These are phyloP conservation scores for Tetracentron sinense DNA, from an alignment of 164 flowering plant genomes.

Conservation along the genomic window DNA sequence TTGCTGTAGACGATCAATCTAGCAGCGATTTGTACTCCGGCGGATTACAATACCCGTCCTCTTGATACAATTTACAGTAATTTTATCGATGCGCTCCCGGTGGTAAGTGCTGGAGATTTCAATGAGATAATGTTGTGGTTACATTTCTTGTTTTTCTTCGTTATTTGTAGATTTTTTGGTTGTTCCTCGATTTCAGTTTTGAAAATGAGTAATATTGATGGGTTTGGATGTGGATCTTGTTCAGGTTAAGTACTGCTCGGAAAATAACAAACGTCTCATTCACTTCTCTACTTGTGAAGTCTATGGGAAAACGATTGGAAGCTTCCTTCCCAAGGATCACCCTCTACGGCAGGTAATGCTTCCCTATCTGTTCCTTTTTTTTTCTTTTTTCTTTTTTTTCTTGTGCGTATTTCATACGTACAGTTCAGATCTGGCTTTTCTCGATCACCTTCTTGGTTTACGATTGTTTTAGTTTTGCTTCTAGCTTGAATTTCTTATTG, in stretches of 20 bases:
- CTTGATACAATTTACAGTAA: conserved; percentile 81
- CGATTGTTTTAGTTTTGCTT: no score
- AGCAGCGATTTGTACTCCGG: conserved; percentile 87
- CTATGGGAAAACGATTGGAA: conserved; percentile 92
- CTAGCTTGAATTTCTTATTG: no score
- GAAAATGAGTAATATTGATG: conserved; percentile 2
- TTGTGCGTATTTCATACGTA: background rate
- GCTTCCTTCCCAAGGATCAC: conserved; percentile 84
- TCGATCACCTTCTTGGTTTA: no score
- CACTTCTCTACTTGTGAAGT: conserved; percentile 99
- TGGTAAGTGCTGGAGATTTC: conserved; percentile 36
- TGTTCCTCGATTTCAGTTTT: background rate
- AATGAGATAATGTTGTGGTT: no score
- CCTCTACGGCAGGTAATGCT: conserved; percentile 72
- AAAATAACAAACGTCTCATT: conserved; percentile 90
- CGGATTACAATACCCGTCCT: conserved; percentile 82
- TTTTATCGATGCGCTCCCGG: conserved; percentile 80
- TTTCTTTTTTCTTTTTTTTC: background rate
- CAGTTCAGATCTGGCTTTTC: no score
- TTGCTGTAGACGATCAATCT: conserved; percentile 62
- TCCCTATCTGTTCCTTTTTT: conserved; percentile 3
- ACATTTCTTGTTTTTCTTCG: background rate
- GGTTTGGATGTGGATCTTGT: conserved; percentile 16
- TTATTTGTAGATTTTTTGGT: background rate
- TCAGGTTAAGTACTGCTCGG: conserved; percentile 93